Evolutionary conservation across 2,329 filamentous ascomycete genomes (phyloP).

Genomic region (Claviceps citrina): DNA sequence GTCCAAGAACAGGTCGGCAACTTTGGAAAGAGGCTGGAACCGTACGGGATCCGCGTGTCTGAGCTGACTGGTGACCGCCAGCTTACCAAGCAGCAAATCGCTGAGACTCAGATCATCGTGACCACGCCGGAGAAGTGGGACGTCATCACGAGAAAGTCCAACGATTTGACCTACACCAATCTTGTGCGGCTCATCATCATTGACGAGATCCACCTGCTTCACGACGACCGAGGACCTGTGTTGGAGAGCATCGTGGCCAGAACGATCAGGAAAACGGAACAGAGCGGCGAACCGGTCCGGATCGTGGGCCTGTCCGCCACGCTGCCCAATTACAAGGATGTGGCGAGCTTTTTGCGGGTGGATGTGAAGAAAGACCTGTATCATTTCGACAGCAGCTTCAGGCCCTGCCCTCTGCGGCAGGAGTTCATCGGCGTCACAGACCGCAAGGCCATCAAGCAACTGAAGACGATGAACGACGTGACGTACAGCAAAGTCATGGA

Average conservation of each 20-base stretch:
- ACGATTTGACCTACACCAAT: slow-evolving; percentile 91
- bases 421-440: slow-evolving; percentile 97
- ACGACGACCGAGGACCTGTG: slow-evolving; percentile 93
- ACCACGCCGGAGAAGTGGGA: slow-evolving; percentile 99
- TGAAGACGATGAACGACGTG: slow-evolving; percentile 99
- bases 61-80: slow-evolving; percentile 95
- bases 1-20: slow-evolving; percentile 98
- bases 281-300: slow-evolving; percentile 84
- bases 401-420: slow-evolving; percentile 86
- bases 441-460: slow-evolving; percentile 94
- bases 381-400: slow-evolving; percentile 88
- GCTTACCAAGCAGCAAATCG: slow-evolving; percentile 95
- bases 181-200: slow-evolving; percentile 94
- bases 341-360: slow-evolving; percentile 85
- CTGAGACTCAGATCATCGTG: slow-evolving; percentile 94
- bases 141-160: slow-evolving; percentile 94
- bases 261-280: slow-evolving; percentile 83
- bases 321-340: slow-evolving; percentile 89
- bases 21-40: slow-evolving; percentile 78
- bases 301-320: slow-evolving; percentile 89
- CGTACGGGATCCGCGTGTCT: slow-evolving; percentile 84
- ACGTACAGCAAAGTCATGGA: slow-evolving; percentile 96
- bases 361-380: slow-evolving; percentile 76
- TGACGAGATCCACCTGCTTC: slow-evolving; percentile 92
- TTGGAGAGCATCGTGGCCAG: slow-evolving; percentile 92